These are phyloP conservation scores for Drosera spatulata DNA, from an alignment of 179 eudicot species.

Conservation along the genomic window DNA sequence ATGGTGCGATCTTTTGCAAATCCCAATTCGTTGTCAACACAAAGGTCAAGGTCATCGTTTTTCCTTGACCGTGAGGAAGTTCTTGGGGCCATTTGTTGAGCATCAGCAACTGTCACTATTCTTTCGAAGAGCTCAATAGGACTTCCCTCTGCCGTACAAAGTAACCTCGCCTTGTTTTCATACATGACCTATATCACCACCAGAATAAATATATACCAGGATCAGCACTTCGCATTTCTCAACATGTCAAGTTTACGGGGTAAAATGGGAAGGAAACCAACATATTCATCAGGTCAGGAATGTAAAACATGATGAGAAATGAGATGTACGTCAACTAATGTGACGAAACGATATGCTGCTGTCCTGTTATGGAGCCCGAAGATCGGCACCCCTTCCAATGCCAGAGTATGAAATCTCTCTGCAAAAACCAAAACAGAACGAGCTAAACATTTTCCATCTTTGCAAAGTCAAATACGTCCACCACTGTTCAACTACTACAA, in stretches of 20 bases:
- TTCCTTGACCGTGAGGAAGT: slow-evolving; percentile 75
- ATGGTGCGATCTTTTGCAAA: slow-evolving; percentile 95
- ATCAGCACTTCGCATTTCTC: neutral
- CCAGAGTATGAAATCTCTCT: slow-evolving; percentile 85
- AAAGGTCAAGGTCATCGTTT: slow-evolving; percentile 64
- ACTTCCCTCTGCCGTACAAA: slow-evolving; percentile 81
- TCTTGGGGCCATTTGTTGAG: slow-evolving; percentile 62
- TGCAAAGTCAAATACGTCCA: too few relatives aligned
- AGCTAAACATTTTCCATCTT: neutral
- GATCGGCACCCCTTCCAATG: slow-evolving; percentile 77
- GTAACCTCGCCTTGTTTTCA: slow-evolving; percentile 76
- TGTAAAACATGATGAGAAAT: slow-evolving; percentile 8
- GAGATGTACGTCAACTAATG: slow-evolving; percentile 76
- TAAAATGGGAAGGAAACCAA: neutral
- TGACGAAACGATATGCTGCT: slow-evolving; percentile 97
- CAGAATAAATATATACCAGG: neutral
- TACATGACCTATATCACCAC: slow-evolving; percentile 60
- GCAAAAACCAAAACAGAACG: slow-evolving; percentile 8
- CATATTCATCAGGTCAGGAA: neutral
- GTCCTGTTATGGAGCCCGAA: slow-evolving; percentile 78
- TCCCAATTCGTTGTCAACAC: slow-evolving; percentile 90
- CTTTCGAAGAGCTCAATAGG: slow-evolving; percentile 68
- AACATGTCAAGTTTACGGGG: neutral
- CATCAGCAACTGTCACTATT: slow-evolving; percentile 72
- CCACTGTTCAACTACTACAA: too few relatives aligned